Evolutionary conservation across 2,329 filamentous ascomycete species (phyloP), one percentile per base, ranked within the genome.

Genomic region (Lizonia empirigonia): DNA sequence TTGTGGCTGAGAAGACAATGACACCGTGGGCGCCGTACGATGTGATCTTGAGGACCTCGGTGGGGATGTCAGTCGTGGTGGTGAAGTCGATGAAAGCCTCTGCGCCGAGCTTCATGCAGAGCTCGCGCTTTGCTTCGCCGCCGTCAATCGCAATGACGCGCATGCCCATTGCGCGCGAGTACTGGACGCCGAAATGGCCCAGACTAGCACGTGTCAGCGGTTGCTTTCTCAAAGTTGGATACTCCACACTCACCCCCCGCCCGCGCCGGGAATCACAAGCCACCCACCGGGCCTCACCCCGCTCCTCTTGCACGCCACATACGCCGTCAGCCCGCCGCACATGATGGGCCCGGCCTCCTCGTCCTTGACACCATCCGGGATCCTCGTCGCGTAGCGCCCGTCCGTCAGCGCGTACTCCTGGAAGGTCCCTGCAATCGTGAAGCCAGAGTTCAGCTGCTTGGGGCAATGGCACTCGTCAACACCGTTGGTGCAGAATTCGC

Each of bases 21-120:
- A 92, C 91, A 26, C 90, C 91, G 65, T 95, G 88, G 7, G 91
- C 90, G 41, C 92, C 92, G 13, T 89, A 67, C 2, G 52, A 61
- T 4, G 78, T 74, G 13, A 78, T 67, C 41, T 78, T 69, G 46
- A 78, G 72, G 2, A 82, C 76, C 27, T 76, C 76, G 8, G 58
- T 57, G 7, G 53, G 39, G 13, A 96, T 76, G 74, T 96, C 86
- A 70, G 85, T 83, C 71, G 83, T 85, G 9, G 58, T 76, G 1
- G 58, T 66, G 66, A 82, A 84, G 63, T 84, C 82, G n/a, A 85
- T 70, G 63, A 82, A 84, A 1, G 73, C 75, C 49, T 83, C 81
- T 0, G 82, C 81, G 3, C 82, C 82, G 63, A 82, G 76, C 40
- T 75, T 69, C 40, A 78, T 45, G 12, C 76, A 75, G 0, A 83